phyloP scores from a whole-genome alignment of 352 stramenopile species.

The Stramenopiles sp. region DNA sequence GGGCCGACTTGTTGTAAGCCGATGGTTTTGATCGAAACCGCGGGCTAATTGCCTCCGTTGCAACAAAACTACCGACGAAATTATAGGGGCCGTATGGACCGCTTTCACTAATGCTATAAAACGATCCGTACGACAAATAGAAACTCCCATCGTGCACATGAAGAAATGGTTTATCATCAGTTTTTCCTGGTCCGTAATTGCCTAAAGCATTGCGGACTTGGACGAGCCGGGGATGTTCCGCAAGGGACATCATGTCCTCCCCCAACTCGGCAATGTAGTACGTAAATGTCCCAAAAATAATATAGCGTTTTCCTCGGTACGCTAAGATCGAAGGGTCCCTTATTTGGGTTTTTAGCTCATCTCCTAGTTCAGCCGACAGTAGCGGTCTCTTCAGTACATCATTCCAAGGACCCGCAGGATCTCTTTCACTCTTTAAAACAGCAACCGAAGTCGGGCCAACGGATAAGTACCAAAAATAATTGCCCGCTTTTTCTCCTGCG shows the following conservation, averaged over 20 bases:
- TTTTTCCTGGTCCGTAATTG: not conserved
- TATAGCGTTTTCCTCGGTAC: not conserved
- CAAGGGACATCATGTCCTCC: not conserved
- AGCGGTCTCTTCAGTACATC: not conserved
- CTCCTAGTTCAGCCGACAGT: not conserved
- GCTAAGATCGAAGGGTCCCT: not conserved
- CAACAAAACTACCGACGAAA: not conserved
- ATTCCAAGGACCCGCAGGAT: not conserved
- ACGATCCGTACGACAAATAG: not conserved
- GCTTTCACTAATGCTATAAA: not conserved
- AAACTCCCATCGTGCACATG: not conserved
- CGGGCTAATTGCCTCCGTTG: not conserved
- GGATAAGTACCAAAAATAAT: slow-evolving; percentile 8
- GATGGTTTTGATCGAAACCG: not conserved
- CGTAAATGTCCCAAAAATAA: not conserved
- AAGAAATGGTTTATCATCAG: not conserved
- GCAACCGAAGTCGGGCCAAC: not conserved
- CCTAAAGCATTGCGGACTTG: not conserved
- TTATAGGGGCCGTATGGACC: not conserved
- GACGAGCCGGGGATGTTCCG: not conserved
- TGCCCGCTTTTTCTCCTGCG: not conserved
- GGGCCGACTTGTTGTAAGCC: not conserved
- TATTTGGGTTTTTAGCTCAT: not conserved
- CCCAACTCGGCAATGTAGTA: not conserved
- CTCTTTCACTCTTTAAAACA: not conserved